phyloP scores from a whole-genome alignment of 2,329 filamentous ascomycete species.

The Incumbomyces lentus region DNA sequence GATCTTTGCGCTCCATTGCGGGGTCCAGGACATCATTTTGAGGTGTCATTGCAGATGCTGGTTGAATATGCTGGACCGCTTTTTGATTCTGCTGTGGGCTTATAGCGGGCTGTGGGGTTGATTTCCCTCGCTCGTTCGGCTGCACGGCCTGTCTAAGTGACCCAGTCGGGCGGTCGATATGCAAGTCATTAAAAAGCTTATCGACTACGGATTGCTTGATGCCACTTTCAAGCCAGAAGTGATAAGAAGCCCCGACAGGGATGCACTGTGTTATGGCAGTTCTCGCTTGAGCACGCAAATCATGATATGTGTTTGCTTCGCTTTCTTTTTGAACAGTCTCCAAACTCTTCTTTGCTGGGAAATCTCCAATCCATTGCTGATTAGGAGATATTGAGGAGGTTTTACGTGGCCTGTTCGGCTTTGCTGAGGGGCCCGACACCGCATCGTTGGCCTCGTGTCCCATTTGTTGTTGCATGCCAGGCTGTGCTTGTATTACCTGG shows the following conservation, averaged over 20 bases:
- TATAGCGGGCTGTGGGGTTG: too few relatives aligned
- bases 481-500: too few relatives aligned
- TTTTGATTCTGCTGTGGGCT: neutral
- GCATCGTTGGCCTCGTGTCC: too few relatives aligned
- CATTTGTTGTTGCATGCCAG: too few relatives aligned
- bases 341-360: neutral
- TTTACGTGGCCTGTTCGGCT: too few relatives aligned
- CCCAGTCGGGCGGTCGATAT: conserved; percentile 34
- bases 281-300: conserved; percentile 44
- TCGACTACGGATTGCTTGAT: conserved; percentile 54
- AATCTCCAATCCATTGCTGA: neutral
- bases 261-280: conserved; percentile 55
- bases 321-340: neutral
- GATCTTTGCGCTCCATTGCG: conserved; percentile 60
- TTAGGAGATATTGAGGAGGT: too few relatives aligned
- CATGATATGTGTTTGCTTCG: conserved; percentile 23
- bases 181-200: conserved; percentile 57
- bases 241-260: conserved; percentile 58
- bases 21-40: conserved; percentile 21
- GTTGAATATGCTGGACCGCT: neutral
- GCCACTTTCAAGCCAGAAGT: conserved; percentile 63
- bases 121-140: too few relatives aligned
- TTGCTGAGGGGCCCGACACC: too few relatives aligned
- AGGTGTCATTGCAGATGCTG: neutral
- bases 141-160: too few relatives aligned